Percentiles rank a stretch among this genome's conserved stretches.
These are phyloP conservation scores for Peronospora destructor DNA, from an alignment of 352 stramenopile species.

Conservation along the genomic window DNA sequence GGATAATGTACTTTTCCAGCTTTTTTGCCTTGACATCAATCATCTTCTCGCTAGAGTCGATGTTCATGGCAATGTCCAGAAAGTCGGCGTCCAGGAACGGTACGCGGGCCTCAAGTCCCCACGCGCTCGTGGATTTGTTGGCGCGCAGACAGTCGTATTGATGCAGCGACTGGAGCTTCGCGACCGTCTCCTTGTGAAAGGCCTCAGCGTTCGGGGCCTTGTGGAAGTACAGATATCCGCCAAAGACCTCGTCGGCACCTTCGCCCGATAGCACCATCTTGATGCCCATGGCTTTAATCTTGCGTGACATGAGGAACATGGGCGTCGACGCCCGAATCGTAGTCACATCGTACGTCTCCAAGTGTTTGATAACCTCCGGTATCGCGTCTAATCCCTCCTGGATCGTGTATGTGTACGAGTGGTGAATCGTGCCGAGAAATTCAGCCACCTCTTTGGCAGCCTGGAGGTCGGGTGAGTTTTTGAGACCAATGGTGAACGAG, in stretches of 20 bases:
- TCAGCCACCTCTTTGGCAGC: slow-evolving; percentile 94
- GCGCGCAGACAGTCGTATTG: slow-evolving; percentile 98
- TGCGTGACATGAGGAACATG: slow-evolving; percentile 99
- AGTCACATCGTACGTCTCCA: slow-evolving; percentile 98
- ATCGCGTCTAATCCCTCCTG: slow-evolving; percentile 97
- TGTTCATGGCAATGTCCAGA: slow-evolving; percentile 97
- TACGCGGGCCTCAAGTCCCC: slow-evolving; percentile 96
- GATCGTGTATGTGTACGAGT: slow-evolving; percentile 98
- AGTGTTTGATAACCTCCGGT: slow-evolving; percentile 94
- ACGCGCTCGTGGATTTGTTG: slow-evolving; percentile 98
- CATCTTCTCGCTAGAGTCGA: slow-evolving; percentile 97
- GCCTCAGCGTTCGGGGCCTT: slow-evolving; percentile 92
- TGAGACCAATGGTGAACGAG: slow-evolving; percentile 97
- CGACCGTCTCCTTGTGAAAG: slow-evolving; percentile 91
- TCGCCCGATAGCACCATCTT: slow-evolving; percentile 99
- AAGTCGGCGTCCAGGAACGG: slow-evolving; percentile 98
- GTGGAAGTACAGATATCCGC: slow-evolving; percentile 99
- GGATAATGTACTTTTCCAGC: slow-evolving; percentile 99
- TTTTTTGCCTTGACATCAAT: slow-evolving; percentile 86
- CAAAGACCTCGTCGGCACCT: slow-evolving; percentile 97
- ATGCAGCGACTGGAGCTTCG: slow-evolving; percentile 94
- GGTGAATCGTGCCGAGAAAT: slow-evolving; percentile 97
- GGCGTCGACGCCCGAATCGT: slow-evolving; percentile 96
- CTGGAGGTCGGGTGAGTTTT: slow-evolving; percentile 93
- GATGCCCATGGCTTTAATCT: slow-evolving; percentile 99